These are phyloP conservation scores for Spizellomyces punctatus DNA, from an alignment of 192 early-diverging fungal species.

Conservation along the genomic window DNA sequence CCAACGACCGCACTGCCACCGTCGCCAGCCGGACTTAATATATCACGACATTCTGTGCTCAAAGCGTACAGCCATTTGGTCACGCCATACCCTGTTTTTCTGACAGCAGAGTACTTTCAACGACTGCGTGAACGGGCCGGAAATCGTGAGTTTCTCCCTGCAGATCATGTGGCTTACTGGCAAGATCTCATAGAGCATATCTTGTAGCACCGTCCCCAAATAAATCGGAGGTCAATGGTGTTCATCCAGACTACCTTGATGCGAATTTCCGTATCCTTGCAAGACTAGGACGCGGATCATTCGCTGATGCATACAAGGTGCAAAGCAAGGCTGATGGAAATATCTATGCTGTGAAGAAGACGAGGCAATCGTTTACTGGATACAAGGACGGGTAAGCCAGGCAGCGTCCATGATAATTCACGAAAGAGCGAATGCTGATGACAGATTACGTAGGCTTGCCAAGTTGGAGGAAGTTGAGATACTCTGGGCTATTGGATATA, in stretches of 20 bases:
- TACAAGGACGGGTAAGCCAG: conserved; percentile 63
- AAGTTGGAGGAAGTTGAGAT: conserved; percentile 84
- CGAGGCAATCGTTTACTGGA: conserved; percentile 67
- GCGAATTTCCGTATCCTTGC: conserved; percentile 67
- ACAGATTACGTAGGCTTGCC: conserved; percentile 43
- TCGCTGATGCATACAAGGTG: conserved; percentile 80
- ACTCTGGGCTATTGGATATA: conserved; percentile 65
- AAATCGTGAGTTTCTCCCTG: conserved; percentile 8
- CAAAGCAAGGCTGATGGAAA: conserved; percentile 60
- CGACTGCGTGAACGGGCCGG: conserved; percentile 16
- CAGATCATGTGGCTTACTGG: no score
- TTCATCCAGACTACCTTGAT: conserved; percentile 67
- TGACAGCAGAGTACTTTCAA: conserved; percentile 27
- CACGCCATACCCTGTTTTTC: conserved; percentile 33
- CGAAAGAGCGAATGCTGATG: not conserved
- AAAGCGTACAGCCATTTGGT: conserved; percentile 20
- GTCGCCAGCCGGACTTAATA: not conserved
- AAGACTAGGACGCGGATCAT: conserved; percentile 77
- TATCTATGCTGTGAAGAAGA: conserved; percentile 83
- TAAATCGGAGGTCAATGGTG: not conserved
- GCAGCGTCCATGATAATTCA: not conserved
- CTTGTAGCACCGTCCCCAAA: conserved; percentile 22
- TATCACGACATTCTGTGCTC: not conserved
- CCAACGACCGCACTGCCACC: conserved; percentile 16
- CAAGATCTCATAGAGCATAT: no score